Percentiles rank a stretch among this genome's conserved stretches.
phyloP scores from a whole-genome alignment of 768 basidiomycete genomes.

The Tulasnella sp. region DNA sequence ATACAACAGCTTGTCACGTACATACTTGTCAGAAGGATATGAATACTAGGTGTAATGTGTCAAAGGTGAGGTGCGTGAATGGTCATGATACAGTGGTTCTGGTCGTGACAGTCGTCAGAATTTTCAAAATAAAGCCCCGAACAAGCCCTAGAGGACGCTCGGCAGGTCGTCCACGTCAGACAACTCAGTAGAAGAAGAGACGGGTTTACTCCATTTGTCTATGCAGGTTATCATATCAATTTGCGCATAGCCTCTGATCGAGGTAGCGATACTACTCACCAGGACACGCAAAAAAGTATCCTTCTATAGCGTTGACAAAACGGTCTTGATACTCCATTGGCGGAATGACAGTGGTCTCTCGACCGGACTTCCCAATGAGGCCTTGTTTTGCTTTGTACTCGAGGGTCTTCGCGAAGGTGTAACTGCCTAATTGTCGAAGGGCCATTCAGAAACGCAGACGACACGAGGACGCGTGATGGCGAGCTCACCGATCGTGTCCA shows the following conservation, averaged over 20 bases:
- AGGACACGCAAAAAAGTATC: slow-evolving; percentile 67
- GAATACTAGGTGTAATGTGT: too few relatives aligned
- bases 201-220: slow-evolving; percentile 16
- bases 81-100: too few relatives aligned
- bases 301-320: slow-evolving; percentile 56
- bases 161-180: background rate
- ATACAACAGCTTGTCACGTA: too few relatives aligned
- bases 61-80: too few relatives aligned
- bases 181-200: background rate
- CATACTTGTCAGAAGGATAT: too few relatives aligned
- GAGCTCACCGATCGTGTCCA: slow-evolving; percentile 61
- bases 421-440: slow-evolving; percentile 44
- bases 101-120: too few relatives aligned
- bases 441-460: background rate
- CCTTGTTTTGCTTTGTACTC: slow-evolving; percentile 79
- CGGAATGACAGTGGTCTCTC: slow-evolving; percentile 69
- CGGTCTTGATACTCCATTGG: slow-evolving; percentile 69
- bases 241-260: too few relatives aligned
- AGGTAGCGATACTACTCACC: slow-evolving; percentile 39
- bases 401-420: slow-evolving; percentile 73
- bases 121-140: too few relatives aligned
- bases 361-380: slow-evolving; percentile 41
- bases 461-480: background rate
- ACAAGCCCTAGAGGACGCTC: background rate
- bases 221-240: background rate